phyloP scores from a whole-genome alignment of 495 filamentous ascomycete species.

The Cercophora sp. region DNA sequence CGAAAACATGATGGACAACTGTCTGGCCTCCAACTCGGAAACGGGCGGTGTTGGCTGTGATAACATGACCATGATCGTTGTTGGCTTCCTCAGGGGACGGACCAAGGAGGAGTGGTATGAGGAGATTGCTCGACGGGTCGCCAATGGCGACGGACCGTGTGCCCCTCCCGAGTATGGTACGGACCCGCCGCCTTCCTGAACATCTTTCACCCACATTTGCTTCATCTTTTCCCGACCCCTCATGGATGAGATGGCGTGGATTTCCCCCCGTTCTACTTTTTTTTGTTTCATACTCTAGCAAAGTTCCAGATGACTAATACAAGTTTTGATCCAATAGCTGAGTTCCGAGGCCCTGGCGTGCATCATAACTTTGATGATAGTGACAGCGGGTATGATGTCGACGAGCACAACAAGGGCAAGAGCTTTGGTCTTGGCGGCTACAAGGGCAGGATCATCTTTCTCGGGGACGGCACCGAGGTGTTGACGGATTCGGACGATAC shows the following conservation, averaged over 20 bases:
- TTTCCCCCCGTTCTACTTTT: too few relatives aligned
- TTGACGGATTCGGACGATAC: slow-evolving; percentile 80
- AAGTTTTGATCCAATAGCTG: slow-evolving; percentile 55
- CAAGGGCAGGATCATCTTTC: slow-evolving; percentile 80
- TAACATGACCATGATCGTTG: slow-evolving; percentile 97
- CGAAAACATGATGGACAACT: slow-evolving; percentile 99
- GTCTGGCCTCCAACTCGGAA: slow-evolving; percentile 92
- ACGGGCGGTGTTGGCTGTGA: slow-evolving; percentile 97
- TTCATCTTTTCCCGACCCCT: background rate
- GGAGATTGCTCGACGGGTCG: slow-evolving; percentile 87
- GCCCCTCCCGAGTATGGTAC: slow-evolving; percentile 99
- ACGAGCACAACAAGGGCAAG: slow-evolving; percentile 50
- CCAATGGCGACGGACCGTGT: slow-evolving; percentile 95
- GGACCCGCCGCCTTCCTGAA: slow-evolving; percentile 35
- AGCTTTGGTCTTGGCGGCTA: slow-evolving; percentile 57
- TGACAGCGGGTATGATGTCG: slow-evolving; percentile 86
- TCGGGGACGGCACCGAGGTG: slow-evolving; percentile 91
- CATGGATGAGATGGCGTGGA: too few relatives aligned
- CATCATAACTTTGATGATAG: slow-evolving; percentile 91
- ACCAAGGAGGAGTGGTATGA: slow-evolving; percentile 98
- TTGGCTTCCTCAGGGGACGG: slow-evolving; percentile 84
- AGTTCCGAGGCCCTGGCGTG: slow-evolving; percentile 89
- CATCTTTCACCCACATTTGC: background rate
- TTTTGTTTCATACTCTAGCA: too few relatives aligned
- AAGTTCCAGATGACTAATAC: slow-evolving; percentile 24